These are phyloP conservation scores for Arthrinium phaeospermum DNA, from an alignment of 2,329 filamentous ascomycete species.

Conservation along the genomic window DNA sequence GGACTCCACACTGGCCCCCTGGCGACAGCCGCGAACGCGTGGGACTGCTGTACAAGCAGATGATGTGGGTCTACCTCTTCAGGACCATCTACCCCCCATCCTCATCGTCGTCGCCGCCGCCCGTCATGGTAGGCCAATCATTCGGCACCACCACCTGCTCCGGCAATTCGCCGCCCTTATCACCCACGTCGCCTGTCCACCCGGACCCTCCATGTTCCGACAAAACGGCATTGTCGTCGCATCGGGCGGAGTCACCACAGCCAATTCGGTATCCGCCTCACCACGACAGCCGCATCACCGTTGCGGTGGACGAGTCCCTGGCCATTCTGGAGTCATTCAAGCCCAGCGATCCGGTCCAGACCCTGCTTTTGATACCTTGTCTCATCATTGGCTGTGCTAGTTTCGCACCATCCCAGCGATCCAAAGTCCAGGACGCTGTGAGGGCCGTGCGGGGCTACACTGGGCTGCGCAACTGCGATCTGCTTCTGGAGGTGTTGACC, in stretches of 20 bases:
- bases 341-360: conserved; percentile 63
- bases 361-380: conserved; percentile 64
- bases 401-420: conserved; percentile 58
- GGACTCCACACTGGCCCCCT: conserved; percentile 68
- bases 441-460: conserved; percentile 62
- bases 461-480: conserved; percentile 63
- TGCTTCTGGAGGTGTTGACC: conserved; percentile 59
- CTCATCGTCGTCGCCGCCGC: conserved; percentile 27
- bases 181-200: conserved; percentile 29
- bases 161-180: conserved; percentile 27
- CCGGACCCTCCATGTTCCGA: conserved; percentile 24
- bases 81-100: conserved; percentile 64
- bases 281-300: conserved; percentile 57
- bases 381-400: conserved; percentile 66
- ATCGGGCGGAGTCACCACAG: conserved; percentile 48
- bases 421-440: conserved; percentile 57
- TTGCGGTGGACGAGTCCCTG: conserved; percentile 63
- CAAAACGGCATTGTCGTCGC: conserved; percentile 30
- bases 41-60: conserved; percentile 66
- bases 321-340: conserved; percentile 60
- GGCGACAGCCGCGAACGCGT: conserved; percentile 64
- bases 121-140: conserved; percentile 25
- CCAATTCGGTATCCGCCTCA: conserved; percentile 53
- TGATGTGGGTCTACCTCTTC: conserved; percentile 70
- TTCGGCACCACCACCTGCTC: conserved; percentile 15